Evolutionary conservation across 2,329 filamentous ascomycete genomes (phyloP), one percentile per base, ranked within the genome.

Genomic region (Sporothrix brunneoviolacea): DNA sequence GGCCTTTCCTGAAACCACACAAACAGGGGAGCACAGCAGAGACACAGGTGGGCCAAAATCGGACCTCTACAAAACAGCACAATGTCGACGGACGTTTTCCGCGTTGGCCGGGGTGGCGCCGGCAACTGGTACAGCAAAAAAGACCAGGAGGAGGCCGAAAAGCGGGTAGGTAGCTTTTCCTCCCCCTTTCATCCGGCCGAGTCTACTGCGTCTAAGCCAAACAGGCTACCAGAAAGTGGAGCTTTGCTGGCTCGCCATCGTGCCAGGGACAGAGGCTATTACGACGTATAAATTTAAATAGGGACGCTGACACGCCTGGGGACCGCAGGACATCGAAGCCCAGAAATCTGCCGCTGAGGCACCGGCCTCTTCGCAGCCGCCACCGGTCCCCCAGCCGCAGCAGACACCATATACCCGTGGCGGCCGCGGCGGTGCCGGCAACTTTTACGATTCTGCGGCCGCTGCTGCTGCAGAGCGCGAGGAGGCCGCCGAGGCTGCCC

Each of bases 401-500:
- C 58, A 45, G 16, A 28, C 47, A 10, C 43, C 48, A 3, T 73
- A 73, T 64, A 58, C 66, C 19, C 65, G 70, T 35, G 67, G 65
- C 32, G 81, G 81, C 48, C 76, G 81, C 52, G 81, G 81, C 56
- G 81, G 81, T 18, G 79, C 80, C 1, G 81, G 81, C 33, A 84
- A 84, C 68, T 80, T 75, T 60, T 62, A 73, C 47, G 69, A 72
- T 48, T 57, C 67, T 19, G 59, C 65, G 15, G 58, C 65, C 15
- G 64, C 63, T 4, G 61, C 62, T 33, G 54, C 65, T 4, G 60
- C 60, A 40, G 64, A 66, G 56, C 61, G 65, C 51, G 61, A 64
- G 48, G 62, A 65, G 47, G 65, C 64, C 62, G 3, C 62, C 60
- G 54, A 64, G 61, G 57, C 64, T 60, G 33, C 62, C 58, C 15